Evolutionary conservation across 345 rosid genomes (phyloP).

Genomic region (Salix caprea): DNA sequence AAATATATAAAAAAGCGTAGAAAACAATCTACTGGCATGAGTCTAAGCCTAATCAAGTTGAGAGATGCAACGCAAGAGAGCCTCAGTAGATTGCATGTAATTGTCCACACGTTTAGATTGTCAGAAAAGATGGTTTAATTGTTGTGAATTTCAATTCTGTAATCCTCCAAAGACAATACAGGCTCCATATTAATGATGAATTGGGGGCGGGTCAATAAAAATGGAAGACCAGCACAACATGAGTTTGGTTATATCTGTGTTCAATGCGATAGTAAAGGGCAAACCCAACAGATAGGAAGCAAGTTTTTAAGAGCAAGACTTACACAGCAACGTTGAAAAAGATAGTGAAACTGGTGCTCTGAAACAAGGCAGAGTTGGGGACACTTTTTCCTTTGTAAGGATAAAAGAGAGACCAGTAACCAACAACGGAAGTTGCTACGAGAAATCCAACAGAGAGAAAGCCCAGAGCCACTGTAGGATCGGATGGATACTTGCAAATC

Average conservation of each 20-base stretch:
- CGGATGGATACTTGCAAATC: slow-evolving; percentile 32
- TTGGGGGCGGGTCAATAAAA: no score
- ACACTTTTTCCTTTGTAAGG: slow-evolving; percentile 27
- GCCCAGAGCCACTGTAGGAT: slow-evolving; percentile 21
- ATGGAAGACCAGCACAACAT: no score
- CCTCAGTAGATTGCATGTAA: not conserved
- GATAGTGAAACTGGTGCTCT: slow-evolving; percentile 17
- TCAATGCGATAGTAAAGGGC: no score
- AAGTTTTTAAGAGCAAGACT: not conserved
- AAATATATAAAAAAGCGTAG: no score
- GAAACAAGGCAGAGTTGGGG: slow-evolving; percentile 18
- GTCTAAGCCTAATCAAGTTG: no score
- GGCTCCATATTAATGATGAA: no score
- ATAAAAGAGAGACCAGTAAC: slow-evolving; percentile 20
- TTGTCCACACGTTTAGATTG: not conserved
- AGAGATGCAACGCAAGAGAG: no score
- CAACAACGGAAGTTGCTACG: slow-evolving; percentile 5
- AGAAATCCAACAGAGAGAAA: slow-evolving; percentile 22
- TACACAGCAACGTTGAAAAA: slow-evolving; percentile 25
- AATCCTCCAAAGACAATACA: no score
- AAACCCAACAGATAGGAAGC: not conserved
- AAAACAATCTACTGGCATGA: no score
- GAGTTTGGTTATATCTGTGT: no score
- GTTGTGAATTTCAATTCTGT: not conserved
- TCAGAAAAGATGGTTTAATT: no score